These are phyloP conservation scores for Geotrichum ghanense DNA, from an alignment of 805 yeast genomes.

Conservation along the genomic window DNA sequence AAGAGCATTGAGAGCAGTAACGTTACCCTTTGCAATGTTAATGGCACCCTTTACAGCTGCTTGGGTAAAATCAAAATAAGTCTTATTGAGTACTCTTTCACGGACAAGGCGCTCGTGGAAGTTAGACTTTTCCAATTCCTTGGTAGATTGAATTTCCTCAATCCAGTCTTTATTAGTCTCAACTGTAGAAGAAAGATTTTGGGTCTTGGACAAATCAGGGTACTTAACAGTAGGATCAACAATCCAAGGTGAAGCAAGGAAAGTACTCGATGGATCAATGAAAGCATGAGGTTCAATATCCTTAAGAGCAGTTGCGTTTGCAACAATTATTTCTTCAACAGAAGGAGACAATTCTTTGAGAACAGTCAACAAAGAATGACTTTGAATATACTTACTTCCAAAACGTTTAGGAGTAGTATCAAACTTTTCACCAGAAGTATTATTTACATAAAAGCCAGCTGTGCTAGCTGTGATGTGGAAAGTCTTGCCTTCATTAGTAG, in stretches of 20 bases:
- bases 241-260: conserved; percentile 70
- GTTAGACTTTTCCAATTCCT: conserved; percentile 48
- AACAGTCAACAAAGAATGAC: conserved; percentile 48
- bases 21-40: conserved; percentile 59
- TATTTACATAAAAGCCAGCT: conserved; percentile 71
- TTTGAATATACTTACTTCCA: conserved; percentile 25
- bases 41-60: conserved; percentile 74
- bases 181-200: conserved; percentile 40
- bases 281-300: conserved; percentile 20
- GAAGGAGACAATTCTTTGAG: conserved; percentile 54
- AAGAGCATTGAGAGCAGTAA: conserved; percentile 70
- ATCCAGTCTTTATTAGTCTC: conserved; percentile 73
- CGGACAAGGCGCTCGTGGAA: conserved; percentile 59
- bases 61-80: conserved; percentile 63
- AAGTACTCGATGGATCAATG: conserved; percentile 48
- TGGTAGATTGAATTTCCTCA: conserved; percentile 76
- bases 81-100: conserved; percentile 63
- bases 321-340: conserved; percentile 40
- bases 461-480: conserved; percentile 68
- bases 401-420: conserved; percentile 44
- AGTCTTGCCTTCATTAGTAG: conserved; percentile 72
- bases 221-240: conserved; percentile 27
- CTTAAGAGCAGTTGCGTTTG: conserved; percentile 34
- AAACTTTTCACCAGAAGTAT: conserved; percentile 53
- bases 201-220: conserved; percentile 54